These are phyloP conservation scores for Syzygium oleosum DNA, from an alignment of 345 rosid genomes.

Conservation along the genomic window DNA sequence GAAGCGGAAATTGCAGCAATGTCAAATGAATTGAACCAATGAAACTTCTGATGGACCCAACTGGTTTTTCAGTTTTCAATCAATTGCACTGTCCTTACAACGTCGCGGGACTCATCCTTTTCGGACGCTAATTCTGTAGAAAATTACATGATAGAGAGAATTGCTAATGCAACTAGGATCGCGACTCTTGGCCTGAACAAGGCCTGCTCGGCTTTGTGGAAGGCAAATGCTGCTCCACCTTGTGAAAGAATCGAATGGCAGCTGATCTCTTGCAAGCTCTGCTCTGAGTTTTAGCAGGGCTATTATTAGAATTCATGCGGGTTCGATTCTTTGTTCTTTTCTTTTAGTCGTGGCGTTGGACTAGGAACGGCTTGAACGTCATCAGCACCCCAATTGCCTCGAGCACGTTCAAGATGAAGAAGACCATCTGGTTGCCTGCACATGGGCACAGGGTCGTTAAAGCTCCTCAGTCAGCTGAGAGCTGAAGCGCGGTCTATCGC, in stretches of 20 bases:
- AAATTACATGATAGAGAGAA: neutral
- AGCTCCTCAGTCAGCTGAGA: neutral
- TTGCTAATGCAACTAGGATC: neutral
- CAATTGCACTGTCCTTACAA: neutral
- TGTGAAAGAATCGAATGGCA: neutral
- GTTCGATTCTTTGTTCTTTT: neutral
- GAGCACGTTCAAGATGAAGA: slow-evolving; percentile 46
- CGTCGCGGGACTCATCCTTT: neutral
- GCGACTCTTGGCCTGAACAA: neutral
- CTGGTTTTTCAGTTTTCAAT: neutral
- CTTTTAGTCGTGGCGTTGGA: neutral
- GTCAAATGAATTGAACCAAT: neutral
- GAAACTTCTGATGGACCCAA: neutral
- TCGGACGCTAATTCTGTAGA: neutral
- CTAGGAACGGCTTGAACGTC: slow-evolving; percentile 74
- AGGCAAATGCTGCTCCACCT: neutral
- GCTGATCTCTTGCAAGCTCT: neutral
- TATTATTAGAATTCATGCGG: neutral
- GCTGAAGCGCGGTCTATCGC: neutral
- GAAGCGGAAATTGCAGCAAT: neutral
- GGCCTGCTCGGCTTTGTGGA: neutral
- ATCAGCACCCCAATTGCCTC: slow-evolving; percentile 47
- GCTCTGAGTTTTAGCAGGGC: neutral
- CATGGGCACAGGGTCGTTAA: neutral
- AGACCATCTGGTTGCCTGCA: slow-evolving; percentile 60